phyloP scores from a whole-genome alignment of 2,329 filamentous ascomycete genomes.

The Pseudocercospora musae region DNA sequence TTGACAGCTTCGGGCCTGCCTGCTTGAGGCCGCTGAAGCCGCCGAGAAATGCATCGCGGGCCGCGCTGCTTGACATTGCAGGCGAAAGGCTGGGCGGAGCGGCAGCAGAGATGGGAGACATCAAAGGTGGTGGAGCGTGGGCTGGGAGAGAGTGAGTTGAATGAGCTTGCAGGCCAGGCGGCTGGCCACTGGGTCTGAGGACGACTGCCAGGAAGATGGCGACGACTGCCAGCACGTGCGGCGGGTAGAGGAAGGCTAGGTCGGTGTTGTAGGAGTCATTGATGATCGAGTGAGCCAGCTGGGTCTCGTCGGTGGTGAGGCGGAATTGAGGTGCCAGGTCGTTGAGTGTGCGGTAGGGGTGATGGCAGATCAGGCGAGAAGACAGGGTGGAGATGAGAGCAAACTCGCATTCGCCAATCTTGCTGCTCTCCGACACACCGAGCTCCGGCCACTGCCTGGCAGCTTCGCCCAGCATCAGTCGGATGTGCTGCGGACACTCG shows the following conservation, averaged over 20 bases:
- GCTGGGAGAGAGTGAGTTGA: slow-evolving; percentile 27
- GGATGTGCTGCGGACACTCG: slow-evolving; percentile 93
- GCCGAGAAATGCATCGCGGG: slow-evolving; percentile 36
- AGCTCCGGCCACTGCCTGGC: slow-evolving; percentile 80
- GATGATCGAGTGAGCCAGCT: slow-evolving; percentile 75
- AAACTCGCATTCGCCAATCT: slow-evolving; percentile 92
- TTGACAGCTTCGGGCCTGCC: slow-evolving; percentile 39
- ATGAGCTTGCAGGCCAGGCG: slow-evolving; percentile 44
- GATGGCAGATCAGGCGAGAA: slow-evolving; percentile 84
- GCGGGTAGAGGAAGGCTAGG: slow-evolving; percentile 77
- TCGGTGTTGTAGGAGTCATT: slow-evolving; percentile 94
- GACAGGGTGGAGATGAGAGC: slow-evolving; percentile 86
- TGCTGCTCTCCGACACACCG: slow-evolving; percentile 71
- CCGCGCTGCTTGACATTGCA: slow-evolving; percentile 26
- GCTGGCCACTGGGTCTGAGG: slow-evolving; percentile 61
- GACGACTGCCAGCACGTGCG: slow-evolving; percentile 84
- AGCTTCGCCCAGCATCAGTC: slow-evolving; percentile 82
- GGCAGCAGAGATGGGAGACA: slow-evolving; percentile 24
- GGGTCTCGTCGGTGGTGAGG: slow-evolving; percentile 73
- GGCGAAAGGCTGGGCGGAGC: slow-evolving; percentile 19
- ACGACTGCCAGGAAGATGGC: slow-evolving; percentile 82
- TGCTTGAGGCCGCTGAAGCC: slow-evolving; percentile 35
- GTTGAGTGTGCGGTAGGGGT: slow-evolving; percentile 79
- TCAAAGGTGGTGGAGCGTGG: slow-evolving; percentile 17
- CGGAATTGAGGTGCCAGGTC: slow-evolving; percentile 67